Base-by-base conservation (phyloP, 306 rosid genomes). In the Gillenia trifoliata region DNA sequence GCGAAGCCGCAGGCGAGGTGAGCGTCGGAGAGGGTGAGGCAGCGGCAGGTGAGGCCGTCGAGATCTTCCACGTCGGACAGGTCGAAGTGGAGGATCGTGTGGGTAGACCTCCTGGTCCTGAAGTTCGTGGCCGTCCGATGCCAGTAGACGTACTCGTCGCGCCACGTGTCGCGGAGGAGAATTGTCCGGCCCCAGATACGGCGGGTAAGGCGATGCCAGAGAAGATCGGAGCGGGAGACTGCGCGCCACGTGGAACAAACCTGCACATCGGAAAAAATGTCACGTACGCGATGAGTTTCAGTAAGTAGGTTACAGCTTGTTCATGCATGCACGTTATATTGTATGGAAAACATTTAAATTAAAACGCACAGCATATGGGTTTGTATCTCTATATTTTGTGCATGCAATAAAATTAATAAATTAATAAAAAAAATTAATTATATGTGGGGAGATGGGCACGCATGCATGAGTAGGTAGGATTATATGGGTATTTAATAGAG, bases 191-290 rank as follows among this genome's bases (percentile, higher is more conserved):
- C 85, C 99, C 99, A 95, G 17, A 92, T 82, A 11, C 61, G 74
- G 45, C 74, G n/a, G 0, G 89, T 80, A 34, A 95, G 87, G 0
- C 75, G 79, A 23, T 72, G 82, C 99, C 99, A 95, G 26, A 95
- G 79, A 6, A 16, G 73, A 15, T 84, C 87, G 6, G 93, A 92
- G 23, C 85, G 93, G 3, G 96, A 92, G 30, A 90, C 89, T 0
- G 82, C 96, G 0, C 88, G 86, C 98, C 99, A 95, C 49, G 92
- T 90, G 11, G 96, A 86, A 77, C 97, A 95, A 4, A 95, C 98
- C 99, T 94, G 83, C 81, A 16, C 1, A 8, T 29, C 33, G 7
- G 41, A 2, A 30, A 15, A 80, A 40, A 2, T 64, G 68, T 20
- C 68, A 33, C 28, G 45, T 33, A 4, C 12, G 4, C 1, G 1